Base-by-base conservation (phyloP, 495 filamentous ascomycete species). In the Xylaria venustula region DNA sequence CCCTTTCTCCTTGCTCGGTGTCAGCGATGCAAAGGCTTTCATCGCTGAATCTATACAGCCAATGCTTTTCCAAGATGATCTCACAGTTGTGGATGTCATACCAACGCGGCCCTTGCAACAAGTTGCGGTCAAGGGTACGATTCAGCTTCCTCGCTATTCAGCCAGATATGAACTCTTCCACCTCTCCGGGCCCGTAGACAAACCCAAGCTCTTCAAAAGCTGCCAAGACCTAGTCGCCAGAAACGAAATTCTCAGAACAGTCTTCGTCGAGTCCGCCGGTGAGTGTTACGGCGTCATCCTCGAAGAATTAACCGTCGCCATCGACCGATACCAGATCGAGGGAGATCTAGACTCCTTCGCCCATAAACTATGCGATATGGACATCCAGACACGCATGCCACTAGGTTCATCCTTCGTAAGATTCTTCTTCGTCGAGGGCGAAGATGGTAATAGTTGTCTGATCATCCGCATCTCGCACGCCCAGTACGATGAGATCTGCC, bases 401-500 rank as follows among this genome's bases (percentile, higher is more conserved):
- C 80, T 86, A n/a, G 88, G 88, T 11, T 83, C 85, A 20, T 80
- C 84, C 2, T 87, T 85, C 51, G 76, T 89, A 28, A 82, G 86
- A 55, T 86, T 88, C 68, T 77, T 84, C 44, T 77, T 87, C 47
- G 75, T 88, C 58, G 78, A 77, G 53, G 76, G 79, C 60, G 79
- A 77, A 52, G 68, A 69, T 7, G 77, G 71, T 14, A 70, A 80
- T 37, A 76, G 83, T 67, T 82, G 80, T n/a, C 85, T 92, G 44
- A 71, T 83, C 55, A 77, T 92, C 50, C 79, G 87, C 4, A 78
- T 91, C 5, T 90, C 87, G 0, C 89, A 92, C 68, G 86, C 89
- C 0, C 89, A 91, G 56, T 92, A 88, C 65, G 89, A 91, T 63
- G 89, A 87, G 36, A 80, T 90, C 1, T 90, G 83, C 64, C 77